Percentiles rank a stretch among this genome's conserved stretches.
Evolutionary conservation across 2,329 filamentous ascomycete species (phyloP).

Genomic region (Penicillium sp.): DNA sequence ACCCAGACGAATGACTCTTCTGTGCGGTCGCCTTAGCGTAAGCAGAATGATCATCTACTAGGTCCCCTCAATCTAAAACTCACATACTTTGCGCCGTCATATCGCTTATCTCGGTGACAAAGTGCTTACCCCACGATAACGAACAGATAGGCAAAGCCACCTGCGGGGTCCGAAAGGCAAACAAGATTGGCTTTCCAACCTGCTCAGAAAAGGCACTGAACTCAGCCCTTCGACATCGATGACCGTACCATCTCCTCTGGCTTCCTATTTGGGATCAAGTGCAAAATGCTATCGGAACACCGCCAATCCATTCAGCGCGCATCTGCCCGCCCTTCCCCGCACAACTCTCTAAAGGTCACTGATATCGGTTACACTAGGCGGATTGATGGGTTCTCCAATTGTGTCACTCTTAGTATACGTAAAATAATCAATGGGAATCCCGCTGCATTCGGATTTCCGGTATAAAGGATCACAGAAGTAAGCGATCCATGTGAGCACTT

Average conservation of each 20-base stretch:
- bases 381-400: slow-evolving; percentile 2
- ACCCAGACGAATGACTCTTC: neutral
- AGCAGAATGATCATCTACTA: neutral
- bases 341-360: slow-evolving; percentile 9
- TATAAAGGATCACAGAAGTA: slow-evolving; percentile 12
- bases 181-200: neutral
- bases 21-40: neutral
- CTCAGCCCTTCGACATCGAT: neutral
- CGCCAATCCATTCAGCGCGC: neutral
- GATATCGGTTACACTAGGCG: slow-evolving; percentile 12
- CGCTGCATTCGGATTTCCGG: neutral
- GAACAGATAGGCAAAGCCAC: neutral
- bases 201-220: neutral
- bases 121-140: neutral
- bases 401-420: neutral
- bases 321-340: slow-evolving; percentile 19
- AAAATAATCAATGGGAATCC: slow-evolving; percentile 12
- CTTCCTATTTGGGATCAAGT: slow-evolving; percentile 18
- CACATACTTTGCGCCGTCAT: neutral
- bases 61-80: neutral
- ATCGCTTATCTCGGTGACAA: neutral
- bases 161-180: neutral
- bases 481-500: neutral
- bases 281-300: slow-evolving; percentile 14
- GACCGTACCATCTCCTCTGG: slow-evolving; percentile 18